Evolutionary conservation across 352 stramenopile species (phyloP), one percentile per base, ranked within the genome.

Genomic region (Phytophthora colocasiae): DNA sequence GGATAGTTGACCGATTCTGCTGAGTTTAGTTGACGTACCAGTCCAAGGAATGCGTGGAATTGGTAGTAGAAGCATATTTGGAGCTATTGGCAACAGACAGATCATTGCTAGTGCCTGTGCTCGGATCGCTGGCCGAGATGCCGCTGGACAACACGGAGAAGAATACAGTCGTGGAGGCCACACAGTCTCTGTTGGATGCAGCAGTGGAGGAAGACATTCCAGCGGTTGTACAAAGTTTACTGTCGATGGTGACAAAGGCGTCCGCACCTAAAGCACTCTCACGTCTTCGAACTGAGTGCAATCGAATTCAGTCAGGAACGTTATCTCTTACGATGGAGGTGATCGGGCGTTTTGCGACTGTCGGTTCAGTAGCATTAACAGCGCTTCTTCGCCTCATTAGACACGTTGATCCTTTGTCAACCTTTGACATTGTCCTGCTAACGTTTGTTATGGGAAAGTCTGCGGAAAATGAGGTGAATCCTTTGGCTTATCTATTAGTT

Each of bases 201-300:
- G 85, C 84, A 2, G 85, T 75, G 43, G 87, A 96, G 45, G 78
- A 89, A n/a, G 87, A 96, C 47, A 77, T 96, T 0, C 87, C 87
- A 5, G 78, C 85, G 0, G 83, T 94, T 9, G 81, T 93, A 8
- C 81, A 92, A 49, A 94, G 85, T 36, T 62, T 96, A 24, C 61
- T 96, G 43, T 80, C 80, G 1, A 93, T 96, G 78, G 54, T 90
- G 8, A 91, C 85, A 0, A 71, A 82, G 10, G 58, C 71, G 8
- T 80, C 73, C 12, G 78, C 82, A 6, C 40, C 67, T 0, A 77
- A 83, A 8, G 80, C 88, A n/a, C 73, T 80, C 8, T 52, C 46
- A 12, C 84, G 85, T 52, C 74, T 94, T 48, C 81, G 83, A 29
- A 55, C 50, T 5, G 82, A 94, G 55, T 91, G 77, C 69, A 87